A percentile compares a stretch with the other conserved stretches of the same genome.
Conservation (phyloP, 768 basidiomycete species). For the Scleroderma bovista region DNA sequence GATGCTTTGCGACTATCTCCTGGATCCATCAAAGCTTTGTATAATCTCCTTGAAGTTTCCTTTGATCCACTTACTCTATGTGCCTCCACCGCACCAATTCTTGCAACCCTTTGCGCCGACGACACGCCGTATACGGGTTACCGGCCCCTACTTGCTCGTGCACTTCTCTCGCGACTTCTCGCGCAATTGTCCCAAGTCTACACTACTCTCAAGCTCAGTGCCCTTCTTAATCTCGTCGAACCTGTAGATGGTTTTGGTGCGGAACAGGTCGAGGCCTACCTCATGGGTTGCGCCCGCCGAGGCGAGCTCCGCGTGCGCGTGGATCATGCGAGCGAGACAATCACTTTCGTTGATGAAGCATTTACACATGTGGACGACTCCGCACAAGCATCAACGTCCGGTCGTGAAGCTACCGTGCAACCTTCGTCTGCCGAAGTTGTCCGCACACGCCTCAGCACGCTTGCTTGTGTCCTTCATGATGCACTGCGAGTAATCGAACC, state of each 20-base stretch:
- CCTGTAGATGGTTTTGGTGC: conserved; percentile 61
- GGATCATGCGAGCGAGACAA: conserved; percentile 81
- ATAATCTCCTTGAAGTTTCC: conserved; percentile 84
- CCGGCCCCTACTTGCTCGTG: conserved; percentile 84
- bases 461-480: conserved; percentile 69
- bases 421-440: conserved; percentile 68
- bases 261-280: conserved; percentile 83
- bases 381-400: conserved; percentile 11
- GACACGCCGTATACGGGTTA: conserved; percentile 64
- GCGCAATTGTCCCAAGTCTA: conserved; percentile 92
- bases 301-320: conserved; percentile 84
- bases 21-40: conserved; percentile 65
- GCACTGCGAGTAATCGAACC: conserved; percentile 56
- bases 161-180: conserved; percentile 85
- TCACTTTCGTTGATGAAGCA: conserved; percentile 79
- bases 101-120: conserved; percentile 47
- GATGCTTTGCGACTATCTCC: conserved; percentile 81
- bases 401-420: conserved; percentile 53
- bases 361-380: conserved; percentile 43
- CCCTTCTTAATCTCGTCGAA: conserved; percentile 71
- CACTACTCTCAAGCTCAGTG: conserved; percentile 73
- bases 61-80: conserved; percentile 91
- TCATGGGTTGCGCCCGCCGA: conserved; percentile 86
- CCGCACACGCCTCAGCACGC: conserved; percentile 68
- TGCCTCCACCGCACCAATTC: conserved; percentile 69